phyloP scores from a whole-genome alignment of 2,329 filamentous ascomycete genomes.

The Sporothrix schenckii region DNA sequence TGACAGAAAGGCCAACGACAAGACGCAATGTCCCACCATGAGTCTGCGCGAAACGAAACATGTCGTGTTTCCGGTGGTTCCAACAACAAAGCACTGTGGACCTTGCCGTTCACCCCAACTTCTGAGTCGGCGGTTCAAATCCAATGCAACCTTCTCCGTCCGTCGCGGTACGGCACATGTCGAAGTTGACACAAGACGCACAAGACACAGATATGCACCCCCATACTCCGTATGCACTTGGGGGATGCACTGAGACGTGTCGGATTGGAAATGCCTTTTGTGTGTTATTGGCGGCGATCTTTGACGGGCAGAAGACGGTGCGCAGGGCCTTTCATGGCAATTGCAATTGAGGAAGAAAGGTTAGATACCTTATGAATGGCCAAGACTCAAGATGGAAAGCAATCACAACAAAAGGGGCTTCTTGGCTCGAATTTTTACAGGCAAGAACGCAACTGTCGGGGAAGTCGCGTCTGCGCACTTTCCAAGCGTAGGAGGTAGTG shows the following conservation, averaged over 20 bases:
- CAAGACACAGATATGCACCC: neutral
- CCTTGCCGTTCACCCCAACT: slow-evolving; percentile 15
- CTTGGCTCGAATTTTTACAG: neutral
- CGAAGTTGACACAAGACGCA: neutral
- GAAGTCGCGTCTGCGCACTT: neutral
- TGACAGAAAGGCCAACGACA: neutral
- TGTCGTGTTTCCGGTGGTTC: neutral
- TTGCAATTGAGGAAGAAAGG: neutral
- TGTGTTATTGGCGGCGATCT: neutral
- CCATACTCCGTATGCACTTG: slow-evolving; percentile 18
- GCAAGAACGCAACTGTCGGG: neutral
- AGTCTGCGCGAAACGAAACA: slow-evolving; percentile 29
- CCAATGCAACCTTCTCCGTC: slow-evolving; percentile 20
- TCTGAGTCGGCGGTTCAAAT: neutral
- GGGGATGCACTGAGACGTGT: slow-evolving; percentile 19
- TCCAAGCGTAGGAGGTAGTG: neutral
- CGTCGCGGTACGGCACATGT: too few relatives aligned
- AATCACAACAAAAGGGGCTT: neutral
- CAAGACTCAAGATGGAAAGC: slow-evolving; percentile 11
- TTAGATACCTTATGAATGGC: neutral
- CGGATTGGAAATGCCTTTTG: neutral
- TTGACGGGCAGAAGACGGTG: neutral
- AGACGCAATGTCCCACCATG: neutral
- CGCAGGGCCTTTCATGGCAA: neutral
- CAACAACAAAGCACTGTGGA: neutral